phyloP scores from a whole-genome alignment of 192 early-diverging fungal species.

The Mortierella hygrophila region DNA sequence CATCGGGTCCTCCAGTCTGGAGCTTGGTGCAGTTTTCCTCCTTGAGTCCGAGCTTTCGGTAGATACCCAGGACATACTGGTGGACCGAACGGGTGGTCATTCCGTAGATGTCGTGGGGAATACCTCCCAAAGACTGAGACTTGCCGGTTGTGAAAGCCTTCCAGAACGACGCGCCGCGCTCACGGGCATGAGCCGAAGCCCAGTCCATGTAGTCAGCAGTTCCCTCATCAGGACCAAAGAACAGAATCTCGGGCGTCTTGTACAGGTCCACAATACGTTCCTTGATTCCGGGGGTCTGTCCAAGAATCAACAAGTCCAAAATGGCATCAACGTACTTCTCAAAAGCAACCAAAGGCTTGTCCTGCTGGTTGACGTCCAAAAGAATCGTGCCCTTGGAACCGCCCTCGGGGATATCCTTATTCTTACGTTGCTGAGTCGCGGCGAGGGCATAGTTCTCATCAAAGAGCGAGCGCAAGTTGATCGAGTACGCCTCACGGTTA shows the following conservation, averaged over 20 bases:
- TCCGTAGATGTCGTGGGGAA: constrained; percentile 97
- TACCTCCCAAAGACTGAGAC: constrained; percentile 94
- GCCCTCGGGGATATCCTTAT: constrained; percentile 99
- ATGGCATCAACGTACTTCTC: constrained; percentile 53
- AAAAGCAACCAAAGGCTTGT: constrained; percentile 47
- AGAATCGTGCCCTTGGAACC: constrained; percentile 98
- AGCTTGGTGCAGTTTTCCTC: constrained; percentile 92
- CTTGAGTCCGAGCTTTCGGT: constrained; percentile 83
- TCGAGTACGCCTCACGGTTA: constrained; percentile 95
- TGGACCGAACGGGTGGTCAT: constrained; percentile 99
- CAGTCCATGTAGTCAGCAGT: constrained; percentile 99
- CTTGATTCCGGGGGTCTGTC: constrained; percentile 96
- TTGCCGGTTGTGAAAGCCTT: constrained; percentile 99
- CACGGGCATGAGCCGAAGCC: constrained; percentile 94
- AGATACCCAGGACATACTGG: constrained; percentile 98
- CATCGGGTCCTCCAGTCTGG: constrained; percentile 98
- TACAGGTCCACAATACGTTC: constrained; percentile 93
- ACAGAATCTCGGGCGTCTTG: constrained; percentile 95
- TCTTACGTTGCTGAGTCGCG: constrained; percentile 97
- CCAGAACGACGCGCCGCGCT: constrained; percentile 94
- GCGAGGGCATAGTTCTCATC: constrained; percentile 99
- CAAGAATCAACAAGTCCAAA: constrained; percentile 91
- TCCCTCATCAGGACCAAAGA: constrained; percentile 73
- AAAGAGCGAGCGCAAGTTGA: constrained; percentile 95
- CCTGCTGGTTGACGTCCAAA: constrained; percentile 53